phyloP scores from a whole-genome alignment of 371 early-diverging fungal genomes.

The Lichtheimia corymbifera region DNA sequence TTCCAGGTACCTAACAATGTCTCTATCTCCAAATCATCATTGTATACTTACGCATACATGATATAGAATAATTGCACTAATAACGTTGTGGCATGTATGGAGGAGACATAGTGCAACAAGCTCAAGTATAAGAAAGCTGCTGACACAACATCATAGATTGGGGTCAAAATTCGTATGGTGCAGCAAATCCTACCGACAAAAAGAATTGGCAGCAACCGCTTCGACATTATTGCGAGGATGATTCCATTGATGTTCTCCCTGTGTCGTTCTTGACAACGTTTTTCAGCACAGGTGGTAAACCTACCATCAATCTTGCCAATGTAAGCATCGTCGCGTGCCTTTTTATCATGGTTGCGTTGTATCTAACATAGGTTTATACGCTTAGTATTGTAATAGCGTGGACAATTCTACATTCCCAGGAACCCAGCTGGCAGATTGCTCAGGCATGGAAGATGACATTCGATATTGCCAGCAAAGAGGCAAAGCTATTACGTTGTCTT shows the following conservation, averaged over 20 bases:
- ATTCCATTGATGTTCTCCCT: slow-evolving; percentile 61
- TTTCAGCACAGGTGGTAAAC: slow-evolving; percentile 39
- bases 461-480: slow-evolving; percentile 56
- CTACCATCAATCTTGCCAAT: slow-evolving; percentile 67
- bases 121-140: background rate
- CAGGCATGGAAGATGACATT: slow-evolving; percentile 49
- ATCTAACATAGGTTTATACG: background rate
- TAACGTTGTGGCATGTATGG: slow-evolving; percentile 42
- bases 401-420: slow-evolving; percentile 55
- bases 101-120: slow-evolving; percentile 6
- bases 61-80: slow-evolving; percentile 43
- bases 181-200: slow-evolving; percentile 32
- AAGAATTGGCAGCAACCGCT: slow-evolving; percentile 53
- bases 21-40: no score
- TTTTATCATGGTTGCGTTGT: background rate
- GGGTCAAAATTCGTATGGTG: slow-evolving; percentile 57
- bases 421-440: slow-evolving; percentile 54
- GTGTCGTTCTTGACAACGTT: slow-evolving; percentile 72
- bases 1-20: no score
- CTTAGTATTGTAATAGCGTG: slow-evolving; percentile 29
- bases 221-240: slow-evolving; percentile 62
- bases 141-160: slow-evolving; percentile 33
- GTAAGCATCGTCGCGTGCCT: slow-evolving; percentile 14
- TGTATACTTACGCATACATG: no score
- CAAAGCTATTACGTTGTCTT: slow-evolving; percentile 54